Evolutionary conservation across 768 basidiomycete species (phyloP), one percentile per base, ranked within the genome.

Genomic region (Leccinum disarticulatum): DNA sequence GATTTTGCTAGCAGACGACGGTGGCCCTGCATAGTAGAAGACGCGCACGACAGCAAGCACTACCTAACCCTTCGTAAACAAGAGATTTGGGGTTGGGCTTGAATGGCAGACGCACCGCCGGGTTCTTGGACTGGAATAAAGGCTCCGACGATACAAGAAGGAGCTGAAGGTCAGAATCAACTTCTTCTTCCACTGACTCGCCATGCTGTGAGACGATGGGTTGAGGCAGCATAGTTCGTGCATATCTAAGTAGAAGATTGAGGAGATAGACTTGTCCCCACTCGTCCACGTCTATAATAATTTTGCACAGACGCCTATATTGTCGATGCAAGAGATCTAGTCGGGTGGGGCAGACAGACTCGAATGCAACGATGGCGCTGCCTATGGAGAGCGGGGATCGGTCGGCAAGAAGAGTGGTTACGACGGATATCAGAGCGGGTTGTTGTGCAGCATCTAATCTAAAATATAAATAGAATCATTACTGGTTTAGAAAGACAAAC

Each of bases 231-330:
- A 96, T 95, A 0, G 81, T 83, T 54, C 95, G 78, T 3, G 85
- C 91, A 70, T 99, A 99, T 59, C 91, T 79, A 57, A 87, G 74
- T 33, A 99, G 80, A 14, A 98, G 79, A 48, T 87, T 82, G 61
- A 96, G 79, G 19, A 94, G 73, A 50, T 87, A 84, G 6, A 90
- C 84, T 73, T 98, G 97, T 0, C 94, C 95, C 97, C 97, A 99
- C 71, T 97, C 96, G 66, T 99, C 97, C 4, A 89, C 87, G 66
- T 99, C 95, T 35, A 93, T 81, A 3, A 98, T 77, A n/a, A 90
- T 78, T 47, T 82, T 81, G 69, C 94, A 97, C 31, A 95, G 77
- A 28, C 91, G 85, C 25, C 95, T 81, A 66, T 91, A 99, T 64
- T 97, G 91, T 17, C 82, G 81, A 68, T 99, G 97, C 2, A 99